Evolutionary conservation across 2,329 filamentous ascomycete species (phyloP), one percentile per base, ranked within the genome.

Genomic region (Calcarisporium arbuscula): DNA sequence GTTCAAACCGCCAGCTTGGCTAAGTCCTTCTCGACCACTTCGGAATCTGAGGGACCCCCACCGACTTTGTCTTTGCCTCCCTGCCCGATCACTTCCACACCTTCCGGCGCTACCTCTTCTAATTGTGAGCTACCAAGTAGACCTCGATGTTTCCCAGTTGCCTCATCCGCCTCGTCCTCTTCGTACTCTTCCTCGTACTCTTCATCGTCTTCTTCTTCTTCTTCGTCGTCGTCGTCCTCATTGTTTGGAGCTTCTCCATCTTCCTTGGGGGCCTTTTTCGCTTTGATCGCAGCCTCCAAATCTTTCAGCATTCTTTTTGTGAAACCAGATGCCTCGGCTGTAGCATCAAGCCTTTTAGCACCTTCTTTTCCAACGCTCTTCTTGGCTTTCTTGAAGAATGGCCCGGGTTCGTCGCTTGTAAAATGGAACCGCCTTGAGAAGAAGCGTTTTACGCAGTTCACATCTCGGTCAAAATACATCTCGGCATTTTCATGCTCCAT

Each of bases 231-330:
- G 1, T 50, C 50, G 8, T 48, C 42, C 2, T 46, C 38, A 4
- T 48, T 45, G 6, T 50, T 50, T 2, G 45, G 40, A 4, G 48
- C 50, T 0, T 44, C 51, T 4, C 52, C 53, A n/a, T 56, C 58
- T 2, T 58, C 55, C n/a, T 64, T 55, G 30, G 57, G 42, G 26
- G 68, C 65, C 34, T 80, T 75, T 54, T 88, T 82, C 64, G 85
- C 83, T 48, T 82, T 81, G 64, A 98, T 92, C 45, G 94, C 95
- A 8, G 77, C 74, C 54, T 95, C 92, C 12, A 98, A 65, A 48
- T 98, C 92, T 59, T 92, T 94, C 12, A 87, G 77, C 83, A 95
- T 95, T 65, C 95, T 96, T 67, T 83, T 94, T 15, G 87, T 94
- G 58, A 98, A 96, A 0, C 92, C 92, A 3, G 87, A 94, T 0